These are phyloP conservation scores for Dichomitus squalens DNA, from an alignment of 1,284 basidiomycete species.

Conservation along the genomic window DNA sequence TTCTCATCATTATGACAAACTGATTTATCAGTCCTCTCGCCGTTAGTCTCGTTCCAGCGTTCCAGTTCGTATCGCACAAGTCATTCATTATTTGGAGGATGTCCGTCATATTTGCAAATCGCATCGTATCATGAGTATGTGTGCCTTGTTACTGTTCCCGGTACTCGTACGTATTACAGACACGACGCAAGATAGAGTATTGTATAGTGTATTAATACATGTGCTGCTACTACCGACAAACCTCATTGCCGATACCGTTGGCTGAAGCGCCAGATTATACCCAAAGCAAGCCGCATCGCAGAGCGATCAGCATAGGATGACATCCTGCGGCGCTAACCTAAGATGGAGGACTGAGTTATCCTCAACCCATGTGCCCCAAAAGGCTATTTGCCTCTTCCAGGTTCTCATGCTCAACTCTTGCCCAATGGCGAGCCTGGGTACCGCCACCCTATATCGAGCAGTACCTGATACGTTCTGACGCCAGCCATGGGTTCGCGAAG, in stretches of 20 bases:
- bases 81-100: no score
- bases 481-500: conserved; percentile 13
- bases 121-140: conserved; percentile 9
- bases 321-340: neutral
- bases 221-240: no score
- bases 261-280: neutral
- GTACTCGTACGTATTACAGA: no score
- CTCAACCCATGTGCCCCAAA: neutral
- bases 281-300: neutral
- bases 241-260: no score
- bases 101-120: no score
- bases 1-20: no score
- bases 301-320: neutral
- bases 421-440: conserved; percentile 21
- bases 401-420: conserved; percentile 9
- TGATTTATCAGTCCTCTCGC: no score
- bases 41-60: no score
- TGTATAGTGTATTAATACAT: neutral
- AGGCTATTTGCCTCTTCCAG: conserved; percentile 5
- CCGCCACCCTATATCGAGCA: conserved; percentile 20
- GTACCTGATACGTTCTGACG: conserved; percentile 18
- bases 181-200: neutral
- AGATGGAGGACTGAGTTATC: no score
- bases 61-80: no score
- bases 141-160: neutral